Percentiles rank a stretch among this genome's conserved stretches.
Conservation (phyloP, 2,329 filamentous ascomycete genomes). For the Blastomyces emzantsi region DNA sequence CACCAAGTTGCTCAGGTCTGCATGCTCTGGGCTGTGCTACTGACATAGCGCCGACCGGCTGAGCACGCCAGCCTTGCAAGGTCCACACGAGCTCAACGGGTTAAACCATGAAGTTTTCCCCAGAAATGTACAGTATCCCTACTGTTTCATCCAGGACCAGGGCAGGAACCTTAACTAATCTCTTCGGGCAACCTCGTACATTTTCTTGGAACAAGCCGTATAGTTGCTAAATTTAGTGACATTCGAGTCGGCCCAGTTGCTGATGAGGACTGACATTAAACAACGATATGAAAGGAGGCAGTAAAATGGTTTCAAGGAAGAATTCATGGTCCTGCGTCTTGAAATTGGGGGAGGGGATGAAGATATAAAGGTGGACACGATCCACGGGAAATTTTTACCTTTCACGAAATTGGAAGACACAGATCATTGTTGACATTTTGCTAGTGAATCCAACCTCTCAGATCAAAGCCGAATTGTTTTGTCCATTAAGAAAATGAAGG, state of each 20-base stretch:
- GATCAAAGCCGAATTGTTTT: neutral
- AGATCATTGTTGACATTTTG: neutral
- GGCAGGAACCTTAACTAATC: neutral
- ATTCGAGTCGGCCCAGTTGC: neutral
- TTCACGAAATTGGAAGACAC: neutral
- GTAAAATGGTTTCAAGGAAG: neutral
- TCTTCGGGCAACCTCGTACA: conserved; percentile 1
- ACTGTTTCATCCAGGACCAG: neutral
- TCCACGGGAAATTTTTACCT: neutral
- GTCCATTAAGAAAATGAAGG: neutral
- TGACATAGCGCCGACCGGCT: neutral
- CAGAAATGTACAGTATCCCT: neutral
- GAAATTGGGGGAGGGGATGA: neutral
- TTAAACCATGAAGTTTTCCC: neutral
- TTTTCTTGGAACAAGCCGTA: neutral
- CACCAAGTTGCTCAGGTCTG: neutral
- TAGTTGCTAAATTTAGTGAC: neutral
- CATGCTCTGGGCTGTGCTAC: neutral
- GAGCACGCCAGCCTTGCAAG: neutral
- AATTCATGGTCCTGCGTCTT: neutral
- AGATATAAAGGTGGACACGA: conserved; percentile 1
- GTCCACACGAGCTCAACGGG: neutral
- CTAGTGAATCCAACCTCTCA: neutral
- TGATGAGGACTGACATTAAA: neutral
- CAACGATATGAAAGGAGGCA: neutral